Evolutionary conservation across 75 land plant genomes (phyloP), one percentile per base, ranked within the genome.

Genomic region (Azolla pinnata): DNA sequence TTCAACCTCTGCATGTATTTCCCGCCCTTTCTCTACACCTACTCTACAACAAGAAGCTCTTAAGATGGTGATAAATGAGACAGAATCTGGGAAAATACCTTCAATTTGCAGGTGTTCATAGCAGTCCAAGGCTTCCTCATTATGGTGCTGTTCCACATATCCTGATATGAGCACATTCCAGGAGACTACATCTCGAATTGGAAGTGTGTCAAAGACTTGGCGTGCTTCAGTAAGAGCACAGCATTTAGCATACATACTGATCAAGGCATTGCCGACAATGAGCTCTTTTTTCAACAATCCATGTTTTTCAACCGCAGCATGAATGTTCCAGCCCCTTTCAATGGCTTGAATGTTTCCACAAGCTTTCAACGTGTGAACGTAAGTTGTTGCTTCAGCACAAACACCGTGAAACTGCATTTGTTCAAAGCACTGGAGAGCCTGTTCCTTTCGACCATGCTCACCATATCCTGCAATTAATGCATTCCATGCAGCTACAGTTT

Each of bases 111-210:
- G 70, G n/a, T 62, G 47, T 64, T 75, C 54, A 59, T 67, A 75
- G 44, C 82, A 57, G 2, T 38, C 12, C 19, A 61, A 47, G 8
- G 86, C 90, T 34, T 79, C 81, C 18, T 50, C 68, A 1, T 52
- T 59, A 33, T 56, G 27, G 14, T 84, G 84, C 56, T 74, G 78
- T 53, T 75, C 73, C 0, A 82, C 84, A 67, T 73, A 85, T 26
- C 82, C 84, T n/a, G 82, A 75, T 42, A 85, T 67, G 27, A 85
- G 70, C 44, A 79, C 74, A 7, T 81, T 81, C 82, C 84, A 85
- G 5, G 84, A 24, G 51, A 85, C 68, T 54, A 81, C 58, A 42
- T 56, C 82, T 66, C 73, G 75, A 14, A 62, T 62, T 0, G 84
- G 79, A 81, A 81, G 81, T 58, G 46, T 73, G 44, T 85, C 82